Evolutionary conservation across 148 eudicot genomes (phyloP), one percentile per base, ranked within the genome.

Genomic region (Chenopodium berlandieri): DNA sequence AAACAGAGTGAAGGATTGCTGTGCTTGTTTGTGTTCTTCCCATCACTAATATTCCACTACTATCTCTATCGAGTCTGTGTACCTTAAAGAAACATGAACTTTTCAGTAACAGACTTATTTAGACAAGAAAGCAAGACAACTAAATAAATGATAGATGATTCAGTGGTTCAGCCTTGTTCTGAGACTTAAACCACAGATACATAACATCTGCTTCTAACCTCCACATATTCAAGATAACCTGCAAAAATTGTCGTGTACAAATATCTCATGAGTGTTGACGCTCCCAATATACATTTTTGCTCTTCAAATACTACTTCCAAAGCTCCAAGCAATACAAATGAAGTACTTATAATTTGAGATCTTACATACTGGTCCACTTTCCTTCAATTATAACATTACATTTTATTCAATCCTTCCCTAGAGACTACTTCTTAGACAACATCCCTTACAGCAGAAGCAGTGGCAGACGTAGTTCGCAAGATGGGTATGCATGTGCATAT

Each of bases 31-130:
- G 94, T 31, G 98, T 89, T 86, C 99, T 91, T 75, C 98, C 99
- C 98, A 97, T 88, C 75, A 97, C 93, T 92, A 97, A 89, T 80
- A 97, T 87, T 80, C 99, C 99, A 82, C 99, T 97, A 83, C 97
- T 90, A 87, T 94, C 99, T 85, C 94, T 89, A 86, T 97, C 99
- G 75, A 97, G 97, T 80, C 99, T 92, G 89, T 97, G 99, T 78
- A 97, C 98, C 99, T 97, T 77, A 56, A 87, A 87, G 58, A 84
- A 71, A 75, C 63, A 77, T 62, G 27, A 86, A 82, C 27, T 30
- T 60, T 62, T 71, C 16, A 78, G 73, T 46, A 77, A 58, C 17
- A 32, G 4, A 44, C 31, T 50, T 31, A 50, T 13, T 20, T 40
- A 20, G 6, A 25, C 66, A 76, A 4, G 8, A 37, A 46, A 52